Evolutionary conservation across 2,329 filamentous ascomycete species (phyloP), one percentile per base, ranked within the genome.

Genomic region (Macroventuria anomochaeta): DNA sequence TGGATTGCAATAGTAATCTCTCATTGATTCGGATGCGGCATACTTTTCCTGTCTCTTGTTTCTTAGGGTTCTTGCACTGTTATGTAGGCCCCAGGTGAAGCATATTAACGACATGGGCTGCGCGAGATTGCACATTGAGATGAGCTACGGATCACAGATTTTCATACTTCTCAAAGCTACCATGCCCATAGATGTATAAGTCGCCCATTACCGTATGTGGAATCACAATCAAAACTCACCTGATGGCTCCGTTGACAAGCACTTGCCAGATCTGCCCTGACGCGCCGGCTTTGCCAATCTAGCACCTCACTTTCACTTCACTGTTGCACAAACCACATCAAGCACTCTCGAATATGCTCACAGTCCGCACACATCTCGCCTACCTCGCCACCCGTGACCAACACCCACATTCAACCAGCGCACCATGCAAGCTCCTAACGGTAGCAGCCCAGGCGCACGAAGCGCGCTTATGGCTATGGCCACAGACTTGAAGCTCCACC

Each of bases 361-460:
- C 38, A 20, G 2, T 33, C n/a, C n/a, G 11, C 18, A 21, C 28
- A 17, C 39, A n/a, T 13, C 26, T 21, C 5, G 15, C n/a, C 21
- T 17, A 20, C 15, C 26, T n/a, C n/a, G n/a, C n/a, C n/a, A n/a
- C n/a, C n/a, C n/a, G n/a, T n/a, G n/a, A n/a, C 13, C 15, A 33
- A 17, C 15, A 33, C 13, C 12, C 11, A 11, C 13, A 8, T 17
- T 18, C 20, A 12, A 18, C 31, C 8, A 28, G n/a, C 12, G 1
- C 18, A 20, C 7, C 33, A 51, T 51, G 47, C 40, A 39, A 39
- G 25, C 40, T 1, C 13, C 7, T 28, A 40, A 51, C n/a, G 26
- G 34, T n/a, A 40, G 48, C 31, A 52, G 41, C 17, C 29, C 31
- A 8, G n/a, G 20, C n/a, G 49, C 34, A 17, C 41, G 42, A 15